Percentiles rank a stretch among this genome's conserved stretches.
Evolutionary conservation across 495 filamentous ascomycete species (phyloP).

Genomic region (Penicillium chermesinum): DNA sequence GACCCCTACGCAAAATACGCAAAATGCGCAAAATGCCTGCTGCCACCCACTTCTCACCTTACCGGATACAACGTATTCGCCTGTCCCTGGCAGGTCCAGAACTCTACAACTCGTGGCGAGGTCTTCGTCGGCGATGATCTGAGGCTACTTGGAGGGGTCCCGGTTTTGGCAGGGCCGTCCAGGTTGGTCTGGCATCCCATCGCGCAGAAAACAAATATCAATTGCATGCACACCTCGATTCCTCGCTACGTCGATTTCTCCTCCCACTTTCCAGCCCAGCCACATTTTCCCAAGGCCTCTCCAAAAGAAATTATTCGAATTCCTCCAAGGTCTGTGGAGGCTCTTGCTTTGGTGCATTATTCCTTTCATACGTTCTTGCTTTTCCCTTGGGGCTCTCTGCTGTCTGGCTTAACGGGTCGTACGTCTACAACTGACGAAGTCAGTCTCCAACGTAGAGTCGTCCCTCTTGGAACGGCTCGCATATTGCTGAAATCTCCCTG

Average conservation of each 20-base stretch:
- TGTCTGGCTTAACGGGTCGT: neutral
- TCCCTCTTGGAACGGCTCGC: no score
- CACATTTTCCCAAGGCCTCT: slow-evolving; percentile 1
- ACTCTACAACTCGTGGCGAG: slow-evolving; percentile 36
- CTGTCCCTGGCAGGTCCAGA: slow-evolving; percentile 32
- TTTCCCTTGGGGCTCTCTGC: neutral
- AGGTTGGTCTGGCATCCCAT: neutral
- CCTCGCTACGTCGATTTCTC: slow-evolving; percentile 1
- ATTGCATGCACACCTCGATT: slow-evolving; percentile 13
- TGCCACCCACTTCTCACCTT: slow-evolving; percentile 24
- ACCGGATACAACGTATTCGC: slow-evolving; percentile 24
- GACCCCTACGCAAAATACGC: slow-evolving; percentile 27
- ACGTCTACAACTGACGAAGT: neutral
- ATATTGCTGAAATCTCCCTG: no score
- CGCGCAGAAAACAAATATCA: slow-evolving; percentile 13
- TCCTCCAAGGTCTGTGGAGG: slow-evolving; percentile 3
- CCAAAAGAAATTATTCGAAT: slow-evolving; percentile 15
- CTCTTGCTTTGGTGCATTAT: slow-evolving; percentile 7
- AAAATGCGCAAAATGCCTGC: slow-evolving; percentile 25
- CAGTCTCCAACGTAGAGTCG: no score
- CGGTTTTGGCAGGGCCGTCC: neutral
- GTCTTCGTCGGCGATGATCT: slow-evolving; percentile 10
- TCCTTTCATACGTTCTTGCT: slow-evolving; percentile 10
- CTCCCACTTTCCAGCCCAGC: slow-evolving; percentile 11
- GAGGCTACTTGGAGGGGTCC: slow-evolving; percentile 11